Evolutionary conservation across 805 yeast species (phyloP).

Genomic region (Torulaspora gathmanii): DNA sequence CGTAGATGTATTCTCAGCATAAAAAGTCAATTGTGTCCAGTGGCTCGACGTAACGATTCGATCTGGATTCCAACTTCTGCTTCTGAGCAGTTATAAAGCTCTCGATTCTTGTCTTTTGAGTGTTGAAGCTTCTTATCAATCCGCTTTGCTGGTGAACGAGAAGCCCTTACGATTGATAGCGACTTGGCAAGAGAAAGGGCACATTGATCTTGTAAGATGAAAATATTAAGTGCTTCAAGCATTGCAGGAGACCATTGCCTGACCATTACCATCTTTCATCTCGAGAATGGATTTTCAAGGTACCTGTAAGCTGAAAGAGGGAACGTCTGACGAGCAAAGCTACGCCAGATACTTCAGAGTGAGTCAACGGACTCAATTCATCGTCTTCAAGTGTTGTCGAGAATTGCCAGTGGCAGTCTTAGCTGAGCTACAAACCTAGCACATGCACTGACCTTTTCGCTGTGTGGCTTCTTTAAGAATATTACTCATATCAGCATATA

Average conservation of each 20-base stretch:
- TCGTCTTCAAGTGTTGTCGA: too few relatives aligned
- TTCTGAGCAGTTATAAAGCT: not conserved
- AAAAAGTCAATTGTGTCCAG: not conserved
- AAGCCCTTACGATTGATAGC: not conserved
- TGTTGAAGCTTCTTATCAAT: not conserved
- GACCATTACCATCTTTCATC: too few relatives aligned
- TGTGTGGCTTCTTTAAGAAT: not conserved
- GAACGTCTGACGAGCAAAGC: too few relatives aligned
- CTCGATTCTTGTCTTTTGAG: not conserved
- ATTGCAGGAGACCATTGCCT: too few relatives aligned
- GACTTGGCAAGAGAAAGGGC: not conserved
- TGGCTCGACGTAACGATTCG: not conserved
- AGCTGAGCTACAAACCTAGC: slow-evolving; percentile 58
- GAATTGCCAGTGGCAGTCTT: too few relatives aligned
- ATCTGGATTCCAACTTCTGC: not conserved
- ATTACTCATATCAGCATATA: not conserved
- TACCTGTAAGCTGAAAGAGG: too few relatives aligned
- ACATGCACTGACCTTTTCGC: not conserved
- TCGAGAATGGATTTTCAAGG: too few relatives aligned
- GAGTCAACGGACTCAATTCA: too few relatives aligned
- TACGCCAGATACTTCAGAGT: too few relatives aligned
- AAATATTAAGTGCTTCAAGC: too few relatives aligned
- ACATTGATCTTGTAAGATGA: not conserved
- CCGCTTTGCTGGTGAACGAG: not conserved
- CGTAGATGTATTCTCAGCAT: slow-evolving; percentile 32